Percentiles rank a stretch among this genome's conserved stretches.
These are phyloP conservation scores for Calvatia gigantea DNA, from an alignment of 768 basidiomycete genomes.

Conservation along the genomic window DNA sequence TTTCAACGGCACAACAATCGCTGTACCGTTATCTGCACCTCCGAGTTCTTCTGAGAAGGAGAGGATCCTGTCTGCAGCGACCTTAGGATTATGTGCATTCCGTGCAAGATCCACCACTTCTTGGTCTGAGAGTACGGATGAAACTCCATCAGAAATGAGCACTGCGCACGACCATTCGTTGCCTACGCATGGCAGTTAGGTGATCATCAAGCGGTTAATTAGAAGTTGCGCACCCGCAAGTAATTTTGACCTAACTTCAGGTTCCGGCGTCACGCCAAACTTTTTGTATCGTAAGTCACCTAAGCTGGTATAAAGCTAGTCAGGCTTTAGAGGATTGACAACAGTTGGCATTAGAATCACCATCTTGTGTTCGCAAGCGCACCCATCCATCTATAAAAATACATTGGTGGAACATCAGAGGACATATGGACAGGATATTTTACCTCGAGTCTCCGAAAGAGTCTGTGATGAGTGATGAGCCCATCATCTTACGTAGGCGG, in stretches of 20 bases:
- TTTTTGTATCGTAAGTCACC: conserved; percentile 89
- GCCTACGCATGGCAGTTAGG: conserved; percentile 39
- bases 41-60: conserved; percentile 85
- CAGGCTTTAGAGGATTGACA: not conserved
- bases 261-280: conserved; percentile 91
- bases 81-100: conserved; percentile 62
- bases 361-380: conserved; percentile 89
- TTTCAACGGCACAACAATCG: conserved; percentile 84
- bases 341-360: conserved; percentile 33
- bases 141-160: conserved; percentile 91
- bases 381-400: conserved; percentile 81
- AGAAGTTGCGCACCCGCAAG: conserved; percentile 55
- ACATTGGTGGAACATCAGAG: conserved; percentile 8
- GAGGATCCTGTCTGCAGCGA: conserved; percentile 81
- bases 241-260: conserved; percentile 75
- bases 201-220: not conserved
- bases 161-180: conserved; percentile 83
- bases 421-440: conserved; percentile 15
- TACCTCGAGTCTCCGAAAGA: conserved; percentile 91
- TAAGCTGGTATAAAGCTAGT: conserved; percentile 43
- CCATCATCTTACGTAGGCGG: conserved; percentile 85
- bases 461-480: conserved; percentile 85
- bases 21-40: conserved; percentile 90
- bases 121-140: conserved; percentile 87
- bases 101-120: conserved; percentile 92